phyloP scores from a whole-genome alignment of 495 filamentous ascomycete genomes.

The Endocarpon pusillum region DNA sequence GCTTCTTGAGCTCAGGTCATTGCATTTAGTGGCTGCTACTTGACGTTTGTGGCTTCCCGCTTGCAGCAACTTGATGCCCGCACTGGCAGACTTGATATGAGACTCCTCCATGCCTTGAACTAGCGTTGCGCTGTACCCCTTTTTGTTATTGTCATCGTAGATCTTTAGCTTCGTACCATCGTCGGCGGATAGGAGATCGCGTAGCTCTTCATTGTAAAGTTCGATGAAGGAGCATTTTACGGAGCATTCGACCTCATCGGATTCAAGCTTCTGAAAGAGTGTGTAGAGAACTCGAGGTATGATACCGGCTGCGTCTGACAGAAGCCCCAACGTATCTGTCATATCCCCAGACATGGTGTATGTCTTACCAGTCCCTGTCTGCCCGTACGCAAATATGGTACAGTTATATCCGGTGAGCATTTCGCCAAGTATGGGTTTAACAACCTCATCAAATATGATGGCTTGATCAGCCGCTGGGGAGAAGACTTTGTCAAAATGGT shows the following conservation, averaged over 20 bases:
- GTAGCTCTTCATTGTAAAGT: constrained; percentile 91
- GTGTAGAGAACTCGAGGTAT: constrained; percentile 79
- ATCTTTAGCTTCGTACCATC: constrained; percentile 83
- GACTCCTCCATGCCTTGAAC: constrained; percentile 97
- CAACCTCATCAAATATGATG: constrained; percentile 88
- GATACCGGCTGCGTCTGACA: constrained; percentile 84
- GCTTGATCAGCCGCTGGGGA: constrained; percentile 86
- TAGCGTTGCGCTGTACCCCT: constrained; percentile 57
- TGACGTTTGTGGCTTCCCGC: constrained; percentile 83
- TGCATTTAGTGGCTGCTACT: constrained; percentile 95
- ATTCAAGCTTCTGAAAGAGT: constrained; percentile 66
- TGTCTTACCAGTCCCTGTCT: constrained; percentile 95
- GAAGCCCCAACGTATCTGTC: constrained; percentile 63
- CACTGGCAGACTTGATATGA: constrained; percentile 66
- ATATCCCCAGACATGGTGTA: constrained; percentile 99
- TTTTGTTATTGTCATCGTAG: constrained; percentile 75
- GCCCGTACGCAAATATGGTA: constrained; percentile 96
- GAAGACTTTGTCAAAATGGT: constrained; percentile 93
- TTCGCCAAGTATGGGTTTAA: constrained; percentile 65
- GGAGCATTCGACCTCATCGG: constrained; percentile 61
- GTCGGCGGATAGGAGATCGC: constrained; percentile 68
- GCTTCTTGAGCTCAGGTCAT: constrained; percentile 87
- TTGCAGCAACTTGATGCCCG: constrained; percentile 79
- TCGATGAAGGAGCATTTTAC: constrained; percentile 99
- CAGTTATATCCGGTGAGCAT: constrained; percentile 96